Percentiles rank a stretch among this genome's conserved stretches.
These are phyloP conservation scores for Sophora flavescens DNA, from an alignment of 306 rosid species.

Conservation along the genomic window DNA sequence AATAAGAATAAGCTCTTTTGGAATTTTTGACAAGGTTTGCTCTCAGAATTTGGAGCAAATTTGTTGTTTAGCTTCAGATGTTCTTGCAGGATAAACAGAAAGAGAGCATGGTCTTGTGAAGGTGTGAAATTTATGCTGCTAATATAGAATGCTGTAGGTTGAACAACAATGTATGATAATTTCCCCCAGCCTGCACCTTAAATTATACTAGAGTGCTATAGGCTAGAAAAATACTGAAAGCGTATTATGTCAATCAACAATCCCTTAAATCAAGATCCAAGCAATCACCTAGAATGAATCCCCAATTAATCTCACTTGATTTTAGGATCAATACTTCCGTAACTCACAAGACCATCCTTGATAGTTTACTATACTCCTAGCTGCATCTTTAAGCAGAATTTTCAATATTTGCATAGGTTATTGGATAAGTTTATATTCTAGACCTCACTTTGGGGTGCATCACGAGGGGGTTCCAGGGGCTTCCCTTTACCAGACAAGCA, in stretches of 20 bases:
- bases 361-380: too few species aligned
- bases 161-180: not conserved
- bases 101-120: not conserved
- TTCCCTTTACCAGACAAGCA: not conserved
- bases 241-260: not conserved
- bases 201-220: not conserved
- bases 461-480: not conserved
- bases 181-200: not conserved
- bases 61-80: conserved; percentile 1
- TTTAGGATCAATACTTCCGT: not conserved
- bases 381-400: too few species aligned
- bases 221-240: not conserved
- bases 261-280: not conserved
- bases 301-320: not conserved
- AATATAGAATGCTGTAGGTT: not conserved
- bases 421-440: not conserved
- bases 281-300: not conserved
- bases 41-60: not conserved
- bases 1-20: not conserved
- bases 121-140: not conserved
- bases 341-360: not conserved
- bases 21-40: not conserved
- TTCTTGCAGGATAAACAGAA: not conserved
- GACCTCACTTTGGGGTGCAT: not conserved
- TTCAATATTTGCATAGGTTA: too few species aligned